A percentile compares a stretch with the other conserved stretches of the same genome.
phyloP scores from a whole-genome alignment of 176 grass and related monocot species.

The Aegilops bicornis region DNA sequence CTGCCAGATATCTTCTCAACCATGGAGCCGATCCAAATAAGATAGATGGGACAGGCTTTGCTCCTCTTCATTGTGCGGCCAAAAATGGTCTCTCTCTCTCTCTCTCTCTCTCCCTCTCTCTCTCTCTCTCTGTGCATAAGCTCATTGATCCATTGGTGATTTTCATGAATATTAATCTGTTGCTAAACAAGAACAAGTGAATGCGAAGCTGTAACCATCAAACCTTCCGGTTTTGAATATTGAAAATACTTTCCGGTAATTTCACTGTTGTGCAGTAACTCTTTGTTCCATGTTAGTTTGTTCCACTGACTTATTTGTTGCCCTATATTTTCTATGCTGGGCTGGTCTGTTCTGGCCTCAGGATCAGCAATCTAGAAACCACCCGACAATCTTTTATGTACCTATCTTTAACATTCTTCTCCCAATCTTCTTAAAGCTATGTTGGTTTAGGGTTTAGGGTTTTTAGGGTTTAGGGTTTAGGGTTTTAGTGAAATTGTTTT shows the following conservation, averaged over 20 bases:
- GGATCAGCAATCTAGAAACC: not conserved
- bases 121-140: not conserved
- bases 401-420: not conserved
- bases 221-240: not conserved
- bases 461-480: too few species aligned
- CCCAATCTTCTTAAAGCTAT: not conserved
- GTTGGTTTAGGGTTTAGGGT: too few species aligned
- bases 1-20: slow-evolving; percentile 34
- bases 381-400: not conserved
- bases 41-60: slow-evolving; percentile 4
- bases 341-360: not conserved
- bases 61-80: slow-evolving; percentile 36
- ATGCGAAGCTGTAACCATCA: not conserved
- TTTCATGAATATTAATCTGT: not conserved
- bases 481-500: not conserved
- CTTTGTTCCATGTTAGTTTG: not conserved
- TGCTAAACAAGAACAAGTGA: not conserved
- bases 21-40: slow-evolving; percentile 39
- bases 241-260: not conserved
- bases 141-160: not conserved
- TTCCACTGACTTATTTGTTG: not conserved
- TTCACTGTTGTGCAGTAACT: not conserved
- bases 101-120: not conserved
- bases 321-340: not conserved
- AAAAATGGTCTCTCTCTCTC: slow-evolving; percentile 20